Evolutionary conservation across 2,329 filamentous ascomycete genomes (phyloP), one percentile per base, ranked within the genome.

Genomic region (Penicillium sp.): DNA sequence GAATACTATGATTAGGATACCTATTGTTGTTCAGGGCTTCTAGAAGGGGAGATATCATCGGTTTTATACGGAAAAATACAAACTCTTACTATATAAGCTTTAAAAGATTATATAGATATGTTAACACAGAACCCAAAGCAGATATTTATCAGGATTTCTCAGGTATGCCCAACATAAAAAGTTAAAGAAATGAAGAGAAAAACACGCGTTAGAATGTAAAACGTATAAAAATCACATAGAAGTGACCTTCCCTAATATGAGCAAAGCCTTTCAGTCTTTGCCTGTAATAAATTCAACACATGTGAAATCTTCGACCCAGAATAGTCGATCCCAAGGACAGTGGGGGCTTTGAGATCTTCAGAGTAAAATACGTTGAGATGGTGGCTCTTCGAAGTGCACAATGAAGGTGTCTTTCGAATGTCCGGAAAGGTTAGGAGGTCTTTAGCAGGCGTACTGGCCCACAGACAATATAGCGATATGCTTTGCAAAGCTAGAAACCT

Each of bases 391-490:
- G 33, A 36, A 11, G 38, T 39, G 19, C 48, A 62, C 3, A 60
- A 15, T 3, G 31, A 33, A 4, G 56, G 41, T 4, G 36, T 50
- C 27, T 65, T 64, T 25, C 50, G 43, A 27, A 67, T 54, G 39
- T 63, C 60, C 1, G 63, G 63, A 38, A 67, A 67, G 5, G 54
- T 55, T 13, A 65, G n/a, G 5, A 67, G 33, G 34, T 58, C 55
- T 16, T 61, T 63, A 15, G 55, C 54, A n/a, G 61, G 59, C 16
- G 59, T 52, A 13, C 53, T 60, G 5, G 56, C 55, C 65, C 65
- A 67, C 9, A 67, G 39, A 46, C 63, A 65, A 36, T 65, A 65
- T 13, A 67, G 48, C 19, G 65, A 67, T 13, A 67, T 61, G 19
- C 44, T 60, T 29, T 48, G 48, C 39, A 67, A 39, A 23, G 56